A percentile compares a stretch with the other conserved stretches of the same genome.
These are phyloP conservation scores for Incumbomyces lentus DNA, from an alignment of 2,329 filamentous ascomycete genomes.

Conservation along the genomic window DNA sequence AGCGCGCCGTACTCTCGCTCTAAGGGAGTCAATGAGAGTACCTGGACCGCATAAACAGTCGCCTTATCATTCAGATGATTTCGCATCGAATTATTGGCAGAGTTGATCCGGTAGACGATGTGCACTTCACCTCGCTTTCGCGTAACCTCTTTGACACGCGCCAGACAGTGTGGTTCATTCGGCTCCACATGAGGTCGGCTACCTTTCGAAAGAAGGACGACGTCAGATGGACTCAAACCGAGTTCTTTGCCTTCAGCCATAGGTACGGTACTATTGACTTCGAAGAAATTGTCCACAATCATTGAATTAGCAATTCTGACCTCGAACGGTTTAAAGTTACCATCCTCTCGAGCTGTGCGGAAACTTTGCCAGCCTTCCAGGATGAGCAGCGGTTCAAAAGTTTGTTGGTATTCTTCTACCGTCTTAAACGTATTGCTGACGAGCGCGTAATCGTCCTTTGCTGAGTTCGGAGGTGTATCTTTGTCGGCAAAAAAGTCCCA, in stretches of 20 bases:
- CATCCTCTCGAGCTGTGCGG: constrained; percentile 79
- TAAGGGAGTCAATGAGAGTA: constrained; percentile 87
- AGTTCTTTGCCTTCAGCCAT: constrained; percentile 60
- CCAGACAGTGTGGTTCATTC: constrained; percentile 68
- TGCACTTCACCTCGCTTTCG: constrained; percentile 75
- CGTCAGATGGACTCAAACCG: constrained; percentile 70
- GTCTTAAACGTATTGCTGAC: constrained; percentile 71
- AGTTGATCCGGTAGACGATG: constrained; percentile 67
- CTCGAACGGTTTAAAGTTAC: constrained; percentile 67
- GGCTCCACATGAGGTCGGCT: constrained; percentile 57
- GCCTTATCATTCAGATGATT: constrained; percentile 57
- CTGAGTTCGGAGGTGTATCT: constrained; percentile 67
- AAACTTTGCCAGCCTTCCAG: constrained; percentile 96
- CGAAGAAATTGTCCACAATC: constrained; percentile 84
- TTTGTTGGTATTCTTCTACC: constrained; percentile 70
- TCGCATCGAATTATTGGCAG: constrained; percentile 54
- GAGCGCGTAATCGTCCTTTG: constrained; percentile 58
- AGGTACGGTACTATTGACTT: constrained; percentile 77
- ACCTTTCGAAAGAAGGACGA: constrained; percentile 71
- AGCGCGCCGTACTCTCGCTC: constrained; percentile 92
- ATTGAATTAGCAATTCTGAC: constrained; percentile 80
- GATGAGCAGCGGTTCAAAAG: constrained; percentile 80
- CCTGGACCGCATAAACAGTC: constrained; percentile 64
- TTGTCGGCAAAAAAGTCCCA: constrained; percentile 94
- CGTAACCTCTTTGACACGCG: constrained; percentile 67